Percentiles rank a stretch among this genome's conserved stretches.
phyloP scores from a whole-genome alignment of 495 filamentous ascomycete species.

The Aspergillus indologenus region DNA sequence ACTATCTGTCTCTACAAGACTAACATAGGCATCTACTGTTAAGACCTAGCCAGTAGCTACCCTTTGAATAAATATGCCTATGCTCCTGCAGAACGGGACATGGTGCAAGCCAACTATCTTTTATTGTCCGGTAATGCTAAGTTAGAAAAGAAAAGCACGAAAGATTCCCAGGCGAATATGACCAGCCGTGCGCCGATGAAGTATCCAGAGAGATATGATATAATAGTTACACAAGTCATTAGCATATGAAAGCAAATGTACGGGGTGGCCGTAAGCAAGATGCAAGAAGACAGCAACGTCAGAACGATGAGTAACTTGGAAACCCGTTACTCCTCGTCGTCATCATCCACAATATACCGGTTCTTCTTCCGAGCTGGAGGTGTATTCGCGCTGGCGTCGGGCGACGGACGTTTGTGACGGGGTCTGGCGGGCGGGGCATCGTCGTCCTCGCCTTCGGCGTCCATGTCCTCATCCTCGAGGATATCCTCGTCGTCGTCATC shows the following conservation, averaged over 20 bases:
- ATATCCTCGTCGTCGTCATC: slow-evolving; percentile 64
- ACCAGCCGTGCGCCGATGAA: slow-evolving; percentile 9
- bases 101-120: background rate
- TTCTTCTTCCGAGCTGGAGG: slow-evolving; percentile 46
- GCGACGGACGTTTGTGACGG: slow-evolving; percentile 22
- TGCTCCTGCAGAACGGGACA: background rate
- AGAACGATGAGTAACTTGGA: background rate
- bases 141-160: background rate
- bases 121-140: background rate
- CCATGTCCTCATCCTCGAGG: slow-evolving; percentile 56
- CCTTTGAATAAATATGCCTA: background rate
- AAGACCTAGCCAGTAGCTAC: background rate
- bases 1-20: too few relatives aligned
- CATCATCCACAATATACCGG: slow-evolving; percentile 46
- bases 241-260: slow-evolving; percentile 9
- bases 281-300: slow-evolving; percentile 1
- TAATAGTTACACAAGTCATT: slow-evolving; percentile 13
- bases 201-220: slow-evolving; percentile 3
- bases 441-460: slow-evolving; percentile 57
- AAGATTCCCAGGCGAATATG: slow-evolving; percentile 1
- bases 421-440: slow-evolving; percentile 25
- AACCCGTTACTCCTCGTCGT: slow-evolving; percentile 40
- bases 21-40: too few relatives aligned
- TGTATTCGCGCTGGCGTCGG: slow-evolving; percentile 29
- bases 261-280: background rate